Percentiles rank a stretch among this genome's conserved stretches.
Evolutionary conservation across 2,329 filamentous ascomycete species (phyloP).

Genomic region (Dothideomycetes sp.): DNA sequence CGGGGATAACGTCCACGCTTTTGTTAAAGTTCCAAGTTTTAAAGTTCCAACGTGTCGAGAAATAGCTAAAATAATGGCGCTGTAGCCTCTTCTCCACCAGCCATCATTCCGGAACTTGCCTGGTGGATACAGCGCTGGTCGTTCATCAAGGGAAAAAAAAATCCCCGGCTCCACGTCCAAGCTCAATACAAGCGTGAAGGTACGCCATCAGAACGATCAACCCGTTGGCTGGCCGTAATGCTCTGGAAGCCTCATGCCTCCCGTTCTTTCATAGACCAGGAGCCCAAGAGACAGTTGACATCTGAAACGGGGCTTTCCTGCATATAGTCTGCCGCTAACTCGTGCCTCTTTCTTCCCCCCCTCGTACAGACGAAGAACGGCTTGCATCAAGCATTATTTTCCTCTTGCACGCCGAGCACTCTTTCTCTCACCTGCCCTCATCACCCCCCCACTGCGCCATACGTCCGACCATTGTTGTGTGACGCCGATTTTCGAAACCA

Average conservation of each 20-base stretch:
- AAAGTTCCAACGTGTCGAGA: conserved; percentile 6
- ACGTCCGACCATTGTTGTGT: conserved; percentile 12
- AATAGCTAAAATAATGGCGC: conserved; percentile 10
- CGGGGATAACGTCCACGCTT: no score
- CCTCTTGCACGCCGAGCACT: conserved; percentile 9
- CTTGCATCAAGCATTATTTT: conserved; percentile 12
- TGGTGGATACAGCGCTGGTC: conserved; percentile 1
- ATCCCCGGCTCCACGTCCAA: conserved; percentile 9
- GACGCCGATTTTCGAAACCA: conserved; percentile 5
- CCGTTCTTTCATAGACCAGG: conserved; percentile 4
- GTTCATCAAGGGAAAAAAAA: conserved; percentile 7
- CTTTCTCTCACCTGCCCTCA: conserved; percentile 6
- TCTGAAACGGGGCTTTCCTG: conserved; percentile 14
- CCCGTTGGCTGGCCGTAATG: conserved; percentile 11
- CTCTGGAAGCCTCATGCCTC: conserved; percentile 5
- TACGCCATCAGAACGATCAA: conserved; percentile 13
- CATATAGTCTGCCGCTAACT: conserved; percentile 12
- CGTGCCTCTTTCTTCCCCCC: conserved; percentile 11
- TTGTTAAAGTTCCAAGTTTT: no score
- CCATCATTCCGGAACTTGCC: conserved; percentile 7
- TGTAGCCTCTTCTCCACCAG: conserved; percentile 7
- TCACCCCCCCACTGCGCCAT: not conserved
- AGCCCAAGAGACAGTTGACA: conserved; percentile 9
- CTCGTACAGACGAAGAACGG: conserved; percentile 9
- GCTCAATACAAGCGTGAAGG: conserved; percentile 2